A percentile compares a stretch with the other conserved stretches of the same genome.
Evolutionary conservation across 352 stramenopile species (phyloP).

Genomic region (Peronospora tabacina): DNA sequence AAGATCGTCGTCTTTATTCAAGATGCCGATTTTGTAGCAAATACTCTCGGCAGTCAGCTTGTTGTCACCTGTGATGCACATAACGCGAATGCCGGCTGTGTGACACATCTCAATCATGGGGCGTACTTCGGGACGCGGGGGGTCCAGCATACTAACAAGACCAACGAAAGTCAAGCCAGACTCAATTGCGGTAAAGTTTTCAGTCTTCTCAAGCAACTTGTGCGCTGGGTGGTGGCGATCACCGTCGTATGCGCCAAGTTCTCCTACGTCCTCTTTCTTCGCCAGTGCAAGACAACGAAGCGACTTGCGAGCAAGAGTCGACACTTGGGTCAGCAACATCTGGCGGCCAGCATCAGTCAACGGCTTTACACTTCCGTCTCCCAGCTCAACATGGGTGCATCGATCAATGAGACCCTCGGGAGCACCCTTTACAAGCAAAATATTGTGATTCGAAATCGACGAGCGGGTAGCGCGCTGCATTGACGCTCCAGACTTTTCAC

Average conservation of each 20-base stretch:
- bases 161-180: conserved; percentile 95
- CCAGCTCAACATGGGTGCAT: conserved; percentile 91
- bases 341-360: conserved; percentile 86
- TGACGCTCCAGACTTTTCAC: conserved; percentile 36
- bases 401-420: conserved; percentile 94
- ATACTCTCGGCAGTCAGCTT: conserved; percentile 97
- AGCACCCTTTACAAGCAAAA: conserved; percentile 98
- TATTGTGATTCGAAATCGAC: conserved; percentile 71
- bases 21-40: conserved; percentile 95
- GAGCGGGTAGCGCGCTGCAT: conserved; percentile 52
- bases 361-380: conserved; percentile 88
- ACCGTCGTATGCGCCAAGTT: conserved; percentile 71
- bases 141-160: conserved; percentile 97
- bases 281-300: conserved; percentile 95
- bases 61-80: conserved; percentile 99
- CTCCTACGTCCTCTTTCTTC: conserved; percentile 90
- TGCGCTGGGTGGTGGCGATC: conserved; percentile 80
- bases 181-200: conserved; percentile 93
- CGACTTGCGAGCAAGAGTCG: conserved; percentile 87
- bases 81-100: conserved; percentile 95
- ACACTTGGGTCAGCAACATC: conserved; percentile 87
- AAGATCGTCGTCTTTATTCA: conserved; percentile 76
- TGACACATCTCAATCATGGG: conserved; percentile 93
- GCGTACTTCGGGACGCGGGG: conserved; percentile 93
- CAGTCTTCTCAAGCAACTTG: conserved; percentile 70